Conservation (phyloP, 257 asterid species). For the Gentiana straminea region DNA sequence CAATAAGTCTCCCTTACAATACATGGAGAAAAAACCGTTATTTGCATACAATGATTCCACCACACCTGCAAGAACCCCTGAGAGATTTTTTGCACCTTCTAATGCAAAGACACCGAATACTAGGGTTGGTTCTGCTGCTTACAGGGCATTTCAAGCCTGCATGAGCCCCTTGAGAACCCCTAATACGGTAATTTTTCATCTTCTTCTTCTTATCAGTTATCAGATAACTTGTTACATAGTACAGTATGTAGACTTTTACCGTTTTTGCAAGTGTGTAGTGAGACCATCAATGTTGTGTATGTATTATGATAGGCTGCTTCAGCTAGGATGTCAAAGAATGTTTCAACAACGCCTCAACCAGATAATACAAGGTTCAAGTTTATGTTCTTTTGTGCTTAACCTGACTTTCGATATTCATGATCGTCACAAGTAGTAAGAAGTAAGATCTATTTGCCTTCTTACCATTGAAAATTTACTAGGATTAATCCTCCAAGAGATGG, state of each 20-base stretch:
- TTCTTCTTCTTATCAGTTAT: not conserved
- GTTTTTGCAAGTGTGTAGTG: not conserved
- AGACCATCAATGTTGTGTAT: slow-evolving; percentile 1
- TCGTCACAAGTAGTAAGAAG: too few species aligned
- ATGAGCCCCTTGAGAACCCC: slow-evolving; percentile 58
- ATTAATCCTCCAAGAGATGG: slow-evolving; percentile 39
- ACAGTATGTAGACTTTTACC: too few species aligned
- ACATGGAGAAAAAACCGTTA: slow-evolving; percentile 31
- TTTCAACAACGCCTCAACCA: slow-evolving; percentile 38
- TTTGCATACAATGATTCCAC: slow-evolving; percentile 30
- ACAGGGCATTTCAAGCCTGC: slow-evolving; percentile 23
- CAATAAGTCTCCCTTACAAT: slow-evolving; percentile 21
- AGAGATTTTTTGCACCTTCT: slow-evolving; percentile 21
- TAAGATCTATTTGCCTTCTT: not conserved
- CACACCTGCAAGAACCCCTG: slow-evolving; percentile 34
- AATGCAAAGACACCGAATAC: slow-evolving; percentile 26
- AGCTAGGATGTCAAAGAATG: slow-evolving; percentile 24
- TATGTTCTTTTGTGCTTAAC: not conserved
- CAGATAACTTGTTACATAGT: not conserved
- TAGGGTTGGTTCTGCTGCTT: slow-evolving; percentile 16
- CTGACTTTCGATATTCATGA: not conserved
- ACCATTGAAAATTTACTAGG: slow-evolving; percentile 27
- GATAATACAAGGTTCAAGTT: slow-evolving; percentile 38
- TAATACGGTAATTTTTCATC: slow-evolving; percentile 18
- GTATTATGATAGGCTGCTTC: slow-evolving; percentile 30